A percentile compares a stretch with the other conserved stretches of the same genome.
These are phyloP conservation scores for Dinochytrium kinnereticum DNA, from an alignment of 371 early-diverging fungal genomes.

Conservation along the genomic window DNA sequence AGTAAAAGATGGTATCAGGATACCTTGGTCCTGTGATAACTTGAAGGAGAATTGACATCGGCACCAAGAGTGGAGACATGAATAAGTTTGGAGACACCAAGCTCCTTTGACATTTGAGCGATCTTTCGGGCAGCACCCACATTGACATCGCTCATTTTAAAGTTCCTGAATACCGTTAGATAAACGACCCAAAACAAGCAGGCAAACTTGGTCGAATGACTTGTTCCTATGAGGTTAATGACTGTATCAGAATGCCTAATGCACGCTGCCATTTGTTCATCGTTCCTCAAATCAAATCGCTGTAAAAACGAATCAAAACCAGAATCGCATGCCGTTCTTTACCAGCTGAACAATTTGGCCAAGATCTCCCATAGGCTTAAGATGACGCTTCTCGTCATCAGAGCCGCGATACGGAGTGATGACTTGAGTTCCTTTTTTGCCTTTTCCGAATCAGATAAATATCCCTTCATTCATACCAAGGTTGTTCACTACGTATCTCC, in stretches of 20 bases:
- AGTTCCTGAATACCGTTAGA: constrained; percentile 69
- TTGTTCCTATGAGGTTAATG: constrained; percentile 91
- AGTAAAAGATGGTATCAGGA: background rate
- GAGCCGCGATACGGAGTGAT: constrained; percentile 91
- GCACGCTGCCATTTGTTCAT: constrained; percentile 78
- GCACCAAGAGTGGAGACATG: constrained; percentile 92
- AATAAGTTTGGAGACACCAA: constrained; percentile 84
- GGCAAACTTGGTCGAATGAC: constrained; percentile 85
- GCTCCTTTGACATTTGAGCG: constrained; percentile 81
- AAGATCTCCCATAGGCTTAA: constrained; percentile 92
- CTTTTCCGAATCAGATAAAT: constrained; percentile 15
- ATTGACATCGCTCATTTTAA: constrained; percentile 82
- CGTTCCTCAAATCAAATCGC: constrained; percentile 90
- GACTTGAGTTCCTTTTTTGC: constrained; percentile 84
- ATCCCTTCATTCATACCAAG: constrained; percentile 63
- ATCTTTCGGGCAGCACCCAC: constrained; percentile 83
- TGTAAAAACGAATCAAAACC: constrained; percentile 27
- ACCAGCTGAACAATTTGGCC: constrained; percentile 91
- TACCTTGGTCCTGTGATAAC: constrained; percentile 84
- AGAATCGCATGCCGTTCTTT: constrained; percentile 14
- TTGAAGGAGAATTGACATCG: constrained; percentile 74
- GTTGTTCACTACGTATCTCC: constrained; percentile 90
- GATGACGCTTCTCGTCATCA: constrained; percentile 79
- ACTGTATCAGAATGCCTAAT: constrained; percentile 94
- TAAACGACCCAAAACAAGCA: background rate